Percentiles rank a stretch among this genome's conserved stretches.
These are phyloP conservation scores for Glycine soja DNA, from an alignment of 306 rosid genomes.

Conservation along the genomic window DNA sequence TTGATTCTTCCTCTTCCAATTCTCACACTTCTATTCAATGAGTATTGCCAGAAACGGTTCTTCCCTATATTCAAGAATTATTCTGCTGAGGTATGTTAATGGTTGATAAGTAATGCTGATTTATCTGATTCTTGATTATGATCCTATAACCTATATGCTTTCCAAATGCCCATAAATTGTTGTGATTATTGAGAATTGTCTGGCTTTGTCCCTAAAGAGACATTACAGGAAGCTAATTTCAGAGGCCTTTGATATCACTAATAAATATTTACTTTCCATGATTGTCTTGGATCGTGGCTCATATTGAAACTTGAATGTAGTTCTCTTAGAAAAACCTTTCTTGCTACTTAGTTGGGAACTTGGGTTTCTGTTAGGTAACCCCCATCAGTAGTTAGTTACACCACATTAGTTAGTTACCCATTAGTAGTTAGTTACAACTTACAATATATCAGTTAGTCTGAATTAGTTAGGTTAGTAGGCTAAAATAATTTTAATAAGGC, in stretches of 20 bases:
- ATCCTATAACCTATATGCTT: neutral
- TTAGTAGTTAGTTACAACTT: too few species aligned
- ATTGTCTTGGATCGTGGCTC: neutral
- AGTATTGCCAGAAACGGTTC: constrained; percentile 75
- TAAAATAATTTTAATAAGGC: too few species aligned
- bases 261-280: neutral
- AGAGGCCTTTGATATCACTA: neutral
- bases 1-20: constrained; percentile 79
- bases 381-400: too few species aligned
- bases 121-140: neutral
- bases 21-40: constrained; percentile 83
- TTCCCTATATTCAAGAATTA: constrained; percentile 62
- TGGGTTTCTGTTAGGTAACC: too few species aligned
- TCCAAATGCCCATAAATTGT: constrained; percentile 5
- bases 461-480: too few species aligned
- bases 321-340: neutral
- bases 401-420: too few species aligned
- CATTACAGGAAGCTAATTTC: neutral
- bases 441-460: too few species aligned
- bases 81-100: constrained; percentile 70
- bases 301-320: neutral
- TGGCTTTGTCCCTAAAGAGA: too few species aligned
- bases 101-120: constrained; percentile 2
- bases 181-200: neutral
- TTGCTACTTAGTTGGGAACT: neutral